Conservation (phyloP, 1,284 basidiomycete genomes). For the Chondrostereum purpureum region DNA sequence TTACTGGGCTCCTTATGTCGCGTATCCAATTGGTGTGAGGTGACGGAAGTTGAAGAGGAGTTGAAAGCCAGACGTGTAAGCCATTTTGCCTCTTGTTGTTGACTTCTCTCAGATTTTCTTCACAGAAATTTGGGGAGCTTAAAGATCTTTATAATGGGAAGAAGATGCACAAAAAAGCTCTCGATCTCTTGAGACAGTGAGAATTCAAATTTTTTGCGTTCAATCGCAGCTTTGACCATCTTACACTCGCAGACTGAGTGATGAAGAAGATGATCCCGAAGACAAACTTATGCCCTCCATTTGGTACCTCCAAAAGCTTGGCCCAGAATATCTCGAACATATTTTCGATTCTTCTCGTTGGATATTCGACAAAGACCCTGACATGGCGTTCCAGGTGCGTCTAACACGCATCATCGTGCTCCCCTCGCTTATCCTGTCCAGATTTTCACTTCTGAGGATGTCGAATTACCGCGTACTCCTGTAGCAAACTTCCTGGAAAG, state of each 20-base stretch:
- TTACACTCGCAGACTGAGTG: conserved; percentile 53
- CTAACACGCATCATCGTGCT: background rate
- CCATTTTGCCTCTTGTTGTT: conserved; percentile 6
- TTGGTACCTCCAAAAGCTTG: conserved; percentile 87
- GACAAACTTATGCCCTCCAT: conserved; percentile 84
- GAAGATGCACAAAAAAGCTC: conserved; percentile 89
- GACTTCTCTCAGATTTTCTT: conserved; percentile 4
- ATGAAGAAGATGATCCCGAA: conserved; percentile 70
- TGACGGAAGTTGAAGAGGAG: conserved; percentile 89
- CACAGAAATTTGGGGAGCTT: conserved; percentile 85
- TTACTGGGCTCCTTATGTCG: conserved; percentile 87
- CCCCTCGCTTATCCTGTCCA: conserved; percentile 24
- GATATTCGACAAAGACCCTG: conserved; percentile 73
- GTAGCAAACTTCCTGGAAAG: conserved; percentile 77
- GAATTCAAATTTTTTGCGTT: conserved; percentile 20
- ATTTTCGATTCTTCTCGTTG: conserved; percentile 79
- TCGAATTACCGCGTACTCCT: conserved; percentile 72
- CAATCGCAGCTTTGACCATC: conserved; percentile 1
- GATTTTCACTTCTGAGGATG: conserved; percentile 95
- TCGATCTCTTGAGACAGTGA: conserved; percentile 76
- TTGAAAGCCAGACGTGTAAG: conserved; percentile 74
- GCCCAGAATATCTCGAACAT: conserved; percentile 70
- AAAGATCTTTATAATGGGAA: conserved; percentile 91
- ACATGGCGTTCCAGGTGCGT: conserved; percentile 71
- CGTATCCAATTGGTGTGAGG: conserved; percentile 95